Conservation (phyloP, 192 early-diverging fungal species). For the Entophlyctis helioformis region DNA sequence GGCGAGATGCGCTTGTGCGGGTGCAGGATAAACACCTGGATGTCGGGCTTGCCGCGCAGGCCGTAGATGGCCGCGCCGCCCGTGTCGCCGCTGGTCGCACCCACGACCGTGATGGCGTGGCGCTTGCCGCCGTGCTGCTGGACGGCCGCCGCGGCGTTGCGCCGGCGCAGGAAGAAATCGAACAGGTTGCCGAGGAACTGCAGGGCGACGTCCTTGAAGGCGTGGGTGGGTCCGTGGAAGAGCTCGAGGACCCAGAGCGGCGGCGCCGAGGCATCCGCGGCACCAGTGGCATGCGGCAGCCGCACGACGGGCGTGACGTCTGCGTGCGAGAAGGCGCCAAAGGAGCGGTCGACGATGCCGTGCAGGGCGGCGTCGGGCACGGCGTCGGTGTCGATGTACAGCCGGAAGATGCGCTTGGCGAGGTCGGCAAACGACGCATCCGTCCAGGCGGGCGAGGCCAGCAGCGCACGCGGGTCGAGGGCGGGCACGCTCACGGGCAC, state of each 20-base stretch:
- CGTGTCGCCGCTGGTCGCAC: conserved; percentile 94
- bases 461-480: conserved; percentile 43
- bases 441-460: conserved; percentile 65
- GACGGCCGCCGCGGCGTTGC: conserved; percentile 35
- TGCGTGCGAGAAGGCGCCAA: conserved; percentile 59
- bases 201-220: conserved; percentile 96
- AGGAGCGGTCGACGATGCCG: conserved; percentile 57
- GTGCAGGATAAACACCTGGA: conserved; percentile 87
- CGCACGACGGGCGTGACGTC: conserved; percentile 68
- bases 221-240: conserved; percentile 95
- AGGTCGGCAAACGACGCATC: conserved; percentile 65
- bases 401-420: conserved; percentile 71
- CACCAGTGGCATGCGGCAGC: conserved; percentile 57
- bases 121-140: background rate
- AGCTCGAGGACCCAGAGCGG: conserved; percentile 64
- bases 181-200: conserved; percentile 96
- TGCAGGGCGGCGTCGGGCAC: conserved; percentile 63
- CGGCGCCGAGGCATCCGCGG: conserved; percentile 7
- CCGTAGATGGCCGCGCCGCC: conserved; percentile 98
- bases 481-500: conserved; percentile 75
- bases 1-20: conserved; percentile 82
- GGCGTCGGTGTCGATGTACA: conserved; percentile 69
- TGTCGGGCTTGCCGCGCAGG: conserved; percentile 81
- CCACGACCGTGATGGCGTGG: conserved; percentile 68
- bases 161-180: conserved; percentile 85